Percentiles rank a stretch among this genome's conserved stretches.
Conservation (phyloP, 2,329 filamentous ascomycete genomes). For the Sporothrix variecibatus region DNA sequence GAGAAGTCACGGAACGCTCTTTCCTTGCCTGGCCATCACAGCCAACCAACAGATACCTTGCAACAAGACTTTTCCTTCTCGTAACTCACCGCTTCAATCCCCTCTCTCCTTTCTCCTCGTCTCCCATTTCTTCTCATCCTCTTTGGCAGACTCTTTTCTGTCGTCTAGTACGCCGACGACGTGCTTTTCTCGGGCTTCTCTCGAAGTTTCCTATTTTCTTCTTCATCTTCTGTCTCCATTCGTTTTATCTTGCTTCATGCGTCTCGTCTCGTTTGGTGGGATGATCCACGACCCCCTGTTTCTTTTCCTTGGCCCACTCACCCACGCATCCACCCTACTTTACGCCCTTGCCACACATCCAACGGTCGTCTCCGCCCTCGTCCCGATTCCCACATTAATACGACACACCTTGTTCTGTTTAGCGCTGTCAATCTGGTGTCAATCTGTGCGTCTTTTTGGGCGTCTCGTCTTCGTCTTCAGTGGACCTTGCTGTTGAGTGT, state of each 20-base stretch:
- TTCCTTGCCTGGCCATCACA: neutral
- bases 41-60: neutral
- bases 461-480: neutral
- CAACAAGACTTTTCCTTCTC: neutral
- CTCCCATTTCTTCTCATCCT: neutral
- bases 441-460: neutral
- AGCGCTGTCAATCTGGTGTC: neutral
- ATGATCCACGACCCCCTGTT: neutral
- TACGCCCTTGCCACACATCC: neutral
- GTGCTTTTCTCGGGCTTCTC: neutral
- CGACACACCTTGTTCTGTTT: neutral
- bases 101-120: neutral
- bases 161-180: neutral
- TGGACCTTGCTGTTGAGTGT: neutral
- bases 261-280: neutral
- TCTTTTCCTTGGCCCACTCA: neutral
- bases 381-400: neutral
- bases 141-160: neutral
- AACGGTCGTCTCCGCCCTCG: slow-evolving; percentile 7
- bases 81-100: neutral
- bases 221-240: neutral
- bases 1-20: neutral
- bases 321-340: neutral
- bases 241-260: neutral
- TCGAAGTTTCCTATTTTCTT: neutral